Evolutionary conservation across 805 yeast species (phyloP).

Genomic region (Yarrowia bubula): DNA sequence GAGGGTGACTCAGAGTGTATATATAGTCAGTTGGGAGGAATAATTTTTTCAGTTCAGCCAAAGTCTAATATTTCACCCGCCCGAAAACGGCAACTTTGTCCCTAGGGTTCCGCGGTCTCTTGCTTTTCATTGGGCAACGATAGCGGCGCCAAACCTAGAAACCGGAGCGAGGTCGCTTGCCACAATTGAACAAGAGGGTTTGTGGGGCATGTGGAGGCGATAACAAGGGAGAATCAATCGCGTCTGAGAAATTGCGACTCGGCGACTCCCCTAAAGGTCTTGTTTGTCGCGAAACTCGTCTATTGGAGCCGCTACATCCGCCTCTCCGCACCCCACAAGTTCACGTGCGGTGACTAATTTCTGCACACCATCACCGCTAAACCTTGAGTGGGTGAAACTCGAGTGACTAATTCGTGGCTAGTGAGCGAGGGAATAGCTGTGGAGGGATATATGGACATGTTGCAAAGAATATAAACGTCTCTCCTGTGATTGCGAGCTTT

Average conservation of each 20-base stretch:
- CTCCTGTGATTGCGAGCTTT: background rate
- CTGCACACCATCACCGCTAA: slow-evolving; percentile 4
- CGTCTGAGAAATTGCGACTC: background rate
- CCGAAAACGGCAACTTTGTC: slow-evolving; percentile 26
- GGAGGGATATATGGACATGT: no score
- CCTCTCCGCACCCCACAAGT: slow-evolving; percentile 12
- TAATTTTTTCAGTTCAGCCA: background rate
- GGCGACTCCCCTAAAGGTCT: background rate
- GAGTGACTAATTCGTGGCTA: slow-evolving; percentile 22
- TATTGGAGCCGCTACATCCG: background rate
- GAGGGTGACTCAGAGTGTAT: slow-evolving; percentile 22
- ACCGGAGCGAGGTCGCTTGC: slow-evolving; percentile 19
- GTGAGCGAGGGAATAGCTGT: background rate
- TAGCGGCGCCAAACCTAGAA: slow-evolving; percentile 10
- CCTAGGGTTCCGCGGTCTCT: background rate
- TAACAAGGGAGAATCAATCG: background rate
- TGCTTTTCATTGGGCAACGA: slow-evolving; percentile 12
- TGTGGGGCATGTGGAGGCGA: background rate
- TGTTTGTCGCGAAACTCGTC: no score
- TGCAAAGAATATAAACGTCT: background rate
- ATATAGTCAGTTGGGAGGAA: slow-evolving; percentile 25
- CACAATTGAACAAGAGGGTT: background rate
- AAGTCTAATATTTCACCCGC: background rate
- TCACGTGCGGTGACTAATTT: slow-evolving; percentile 27
- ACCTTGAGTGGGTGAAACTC: background rate